Base-by-base conservation (phyloP, 163 green algal species). In the Scenedesmus sp. region DNA sequence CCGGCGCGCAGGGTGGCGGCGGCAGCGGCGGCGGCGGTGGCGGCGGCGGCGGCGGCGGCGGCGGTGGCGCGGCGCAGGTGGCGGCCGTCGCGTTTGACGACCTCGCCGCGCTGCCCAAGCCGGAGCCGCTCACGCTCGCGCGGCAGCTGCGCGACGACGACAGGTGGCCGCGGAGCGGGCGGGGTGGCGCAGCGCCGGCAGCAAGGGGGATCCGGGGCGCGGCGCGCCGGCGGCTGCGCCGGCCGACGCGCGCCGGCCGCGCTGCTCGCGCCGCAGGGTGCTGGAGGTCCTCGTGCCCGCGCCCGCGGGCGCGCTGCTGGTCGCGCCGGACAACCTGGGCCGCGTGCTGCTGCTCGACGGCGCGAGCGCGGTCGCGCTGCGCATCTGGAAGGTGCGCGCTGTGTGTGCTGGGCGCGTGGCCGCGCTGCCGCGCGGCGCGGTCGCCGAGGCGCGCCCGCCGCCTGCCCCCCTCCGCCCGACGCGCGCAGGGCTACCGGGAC, bases 341-440 rank as follows among this genome's bases (percentile, higher is more conserved):
- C 82, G 91, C 1, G 82, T 95, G 57, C 33, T 91, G 77, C 83
- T 95, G 58, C 26, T 95, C 28, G 87, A 95, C 47, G 44, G 76
- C 17, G 72, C 54, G 22, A 48, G 15, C 20, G 70, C 84, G 29
- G 67, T 78, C 14, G 72, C 90, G 3, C 48, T 90, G n/a, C 70
- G 84, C 22, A 84, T 95, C 33, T 92, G 91, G 77, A 95, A 95
- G 80, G 72, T 85, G 48, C 17, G 24, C 13, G 26, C 26, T 31
- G 2, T 44, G 18, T 36, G 22, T n/a, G 33, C n/a, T 53, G 13
- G 15, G 45, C 15, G 45, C 45, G 13, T 15, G 45, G 45, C 15
- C 45, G 13, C 15, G 13, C 45, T 53, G 45, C 45, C 45, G 13
- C 14, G 20, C 28, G 10, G 28, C 10, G 20, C 50, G 9, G 14